Conservation (phyloP, 495 filamentous ascomycete species). For the Astrocystis sublimbata region DNA sequence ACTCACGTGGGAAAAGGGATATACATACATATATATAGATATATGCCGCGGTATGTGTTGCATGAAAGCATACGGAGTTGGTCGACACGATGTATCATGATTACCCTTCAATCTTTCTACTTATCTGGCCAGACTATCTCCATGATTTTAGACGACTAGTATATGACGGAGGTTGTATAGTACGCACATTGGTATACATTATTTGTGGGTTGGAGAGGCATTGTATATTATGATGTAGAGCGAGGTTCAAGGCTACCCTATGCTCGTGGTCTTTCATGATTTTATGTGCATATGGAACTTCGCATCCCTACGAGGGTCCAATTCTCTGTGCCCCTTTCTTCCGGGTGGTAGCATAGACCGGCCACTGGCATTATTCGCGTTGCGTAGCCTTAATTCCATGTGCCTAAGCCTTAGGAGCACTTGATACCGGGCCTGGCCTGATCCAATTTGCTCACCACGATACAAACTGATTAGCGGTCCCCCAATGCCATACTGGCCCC, state of each 20-base stretch:
- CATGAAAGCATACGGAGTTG: constrained; percentile 14
- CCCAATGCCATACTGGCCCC: not conserved
- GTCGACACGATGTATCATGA: constrained; percentile 9
- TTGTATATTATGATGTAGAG: constrained; percentile 8
- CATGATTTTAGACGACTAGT: not conserved
- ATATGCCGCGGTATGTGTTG: not conserved
- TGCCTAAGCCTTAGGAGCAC: no score
- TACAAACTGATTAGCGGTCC: not conserved
- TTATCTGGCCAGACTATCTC: constrained; percentile 1
- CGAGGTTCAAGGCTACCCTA: not conserved
- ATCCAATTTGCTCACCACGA: no score
- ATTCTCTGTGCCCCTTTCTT: not conserved
- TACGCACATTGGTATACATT: not conserved
- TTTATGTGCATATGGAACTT: not conserved
- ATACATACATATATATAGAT: not conserved
- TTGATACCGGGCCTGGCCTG: no score
- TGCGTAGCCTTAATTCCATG: no score
- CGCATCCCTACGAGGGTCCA: not conserved
- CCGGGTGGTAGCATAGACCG: no score
- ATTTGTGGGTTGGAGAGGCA: not conserved
- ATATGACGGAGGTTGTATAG: not conserved
- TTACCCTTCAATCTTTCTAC: not conserved
- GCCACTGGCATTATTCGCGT: no score
- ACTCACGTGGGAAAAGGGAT: not conserved
- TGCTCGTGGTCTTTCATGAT: not conserved